phyloP scores from a whole-genome alignment of 345 rosid genomes.

The Eucalyptus brandiana region DNA sequence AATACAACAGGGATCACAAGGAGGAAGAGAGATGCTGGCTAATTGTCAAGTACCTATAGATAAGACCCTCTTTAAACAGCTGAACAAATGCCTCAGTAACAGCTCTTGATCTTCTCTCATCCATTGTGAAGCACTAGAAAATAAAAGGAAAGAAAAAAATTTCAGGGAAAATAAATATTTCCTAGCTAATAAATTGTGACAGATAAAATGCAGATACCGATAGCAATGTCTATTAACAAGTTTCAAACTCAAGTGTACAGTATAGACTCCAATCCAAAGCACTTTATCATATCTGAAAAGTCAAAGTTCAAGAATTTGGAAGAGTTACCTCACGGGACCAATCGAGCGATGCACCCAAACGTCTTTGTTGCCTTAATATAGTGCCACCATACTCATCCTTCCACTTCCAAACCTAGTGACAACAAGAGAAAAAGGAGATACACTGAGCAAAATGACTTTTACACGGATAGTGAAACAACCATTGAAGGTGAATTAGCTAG shows the following conservation, averaged over 20 bases:
- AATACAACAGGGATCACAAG: neutral
- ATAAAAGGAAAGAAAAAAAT: neutral
- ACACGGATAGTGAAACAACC: neutral
- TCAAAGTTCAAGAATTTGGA: neutral
- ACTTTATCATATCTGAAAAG: neutral
- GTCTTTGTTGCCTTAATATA: constrained; percentile 55
- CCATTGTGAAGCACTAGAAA: constrained; percentile 85
- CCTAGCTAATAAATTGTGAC: neutral
- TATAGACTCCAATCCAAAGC: neutral
- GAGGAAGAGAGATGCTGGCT: neutral
- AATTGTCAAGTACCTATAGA: constrained; percentile 50
- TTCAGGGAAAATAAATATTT: neutral
- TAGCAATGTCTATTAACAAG: neutral
- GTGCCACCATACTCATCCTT: constrained; percentile 68
- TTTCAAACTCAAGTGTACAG: neutral
- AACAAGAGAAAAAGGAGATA: neutral
- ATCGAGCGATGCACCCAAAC: constrained; percentile 91
- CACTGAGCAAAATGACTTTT: neutral
- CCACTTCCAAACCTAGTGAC: constrained; percentile 90
- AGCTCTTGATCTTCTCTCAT: constrained; percentile 80
- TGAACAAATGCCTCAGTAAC: constrained; percentile 73
- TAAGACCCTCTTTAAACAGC: constrained; percentile 66
- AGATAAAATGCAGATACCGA: neutral
- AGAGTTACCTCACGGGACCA: constrained; percentile 93
- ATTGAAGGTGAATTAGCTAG: neutral